Base-by-base conservation (phyloP, 139 green algal genomes). In the Edaphochlamys debaryana region DNA sequence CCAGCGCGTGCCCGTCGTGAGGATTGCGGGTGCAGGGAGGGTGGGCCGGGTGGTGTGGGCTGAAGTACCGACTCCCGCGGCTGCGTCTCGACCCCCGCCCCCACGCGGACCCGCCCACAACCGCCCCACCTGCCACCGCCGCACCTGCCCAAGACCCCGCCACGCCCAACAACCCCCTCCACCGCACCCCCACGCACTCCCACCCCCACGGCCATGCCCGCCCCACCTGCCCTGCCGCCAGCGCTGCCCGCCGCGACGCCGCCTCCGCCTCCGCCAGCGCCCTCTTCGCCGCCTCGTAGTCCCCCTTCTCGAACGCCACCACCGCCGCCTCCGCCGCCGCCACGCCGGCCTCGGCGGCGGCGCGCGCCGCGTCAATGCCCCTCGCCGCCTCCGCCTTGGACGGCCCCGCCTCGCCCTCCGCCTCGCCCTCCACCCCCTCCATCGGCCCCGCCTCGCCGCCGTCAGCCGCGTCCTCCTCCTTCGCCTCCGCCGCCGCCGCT, bases 181-280 rank as follows among this genome's bases (percentile, higher is more conserved):
- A n/a, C n/a, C n/a, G n/a, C n/a, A n/a, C n/a, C n/a, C n/a, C n/a
- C n/a, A n/a, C n/a, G n/a, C n/a, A n/a, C n/a, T n/a, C n/a, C 45
- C 69, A 32, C 77, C 27, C 82, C 85, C 37, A 50, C 62, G 25
- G 63, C 70, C 37, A 42, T 41, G 23, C 20, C 50, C 50, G 6
- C 50, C 7, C 50, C 50, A 22, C 25, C 50, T 2, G 7, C 50
- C 8, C 27, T 25, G 7, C 23, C 41, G 54, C 62, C 69, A 32
- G 1, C n/a, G 60, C 69, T 64, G 54, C 73, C 17, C 36, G 3
- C 72, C 41, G 70, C 30, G 60, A 54, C 22, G 23, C 36, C 5
- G 56, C 67, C n/a, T 74, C 83, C 52, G 79, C 83, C 17, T 62
- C n/a, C 37, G 48, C 48, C 0, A 58, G 38, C 40, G 79, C 83